Percentiles rank a stretch among this genome's conserved stretches.
phyloP scores from a whole-genome alignment of 202 grass and related monocot species.

The Brachypodium distachyon region DNA sequence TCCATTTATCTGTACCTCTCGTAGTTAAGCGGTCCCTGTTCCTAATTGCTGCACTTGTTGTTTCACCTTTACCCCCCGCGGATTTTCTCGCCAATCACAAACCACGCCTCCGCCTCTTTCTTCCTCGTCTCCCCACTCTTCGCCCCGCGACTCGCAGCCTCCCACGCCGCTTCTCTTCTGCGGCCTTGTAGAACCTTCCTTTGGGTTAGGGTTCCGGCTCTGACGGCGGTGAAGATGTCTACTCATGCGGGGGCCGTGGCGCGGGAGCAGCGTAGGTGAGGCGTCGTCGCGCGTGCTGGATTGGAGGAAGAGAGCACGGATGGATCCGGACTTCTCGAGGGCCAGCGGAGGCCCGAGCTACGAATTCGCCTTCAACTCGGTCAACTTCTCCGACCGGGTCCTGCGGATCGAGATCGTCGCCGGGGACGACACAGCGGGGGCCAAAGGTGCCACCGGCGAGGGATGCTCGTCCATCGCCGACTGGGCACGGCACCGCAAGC shows the following conservation, averaged over 20 bases:
- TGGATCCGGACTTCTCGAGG: constrained; percentile 84
- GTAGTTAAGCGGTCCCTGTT: not conserved
- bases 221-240: not conserved
- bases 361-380: constrained; percentile 95
- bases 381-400: constrained; percentile 94
- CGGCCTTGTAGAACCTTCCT: not conserved
- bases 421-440: constrained; percentile 48
- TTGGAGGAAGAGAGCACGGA: constrained; percentile 13
- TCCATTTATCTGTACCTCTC: not conserved
- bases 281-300: not conserved
- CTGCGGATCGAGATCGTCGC: constrained; percentile 88
- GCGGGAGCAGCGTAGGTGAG: not conserved
- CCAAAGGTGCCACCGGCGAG: constrained; percentile 40
- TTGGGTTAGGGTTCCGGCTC: constrained; percentile 17
- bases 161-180: not conserved
- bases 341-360: constrained; percentile 63
- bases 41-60: not conserved
- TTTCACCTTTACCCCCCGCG: not conserved
- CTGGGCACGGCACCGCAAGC: constrained; percentile 78
- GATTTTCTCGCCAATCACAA: not conserved
- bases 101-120: not conserved
- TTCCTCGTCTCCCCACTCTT: not conserved
- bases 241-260: not conserved
- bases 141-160: not conserved
- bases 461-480: constrained; percentile 55